Evolutionary conservation across 1,139 yeast species (phyloP).

Genomic region (Blastobotrys elegans): DNA sequence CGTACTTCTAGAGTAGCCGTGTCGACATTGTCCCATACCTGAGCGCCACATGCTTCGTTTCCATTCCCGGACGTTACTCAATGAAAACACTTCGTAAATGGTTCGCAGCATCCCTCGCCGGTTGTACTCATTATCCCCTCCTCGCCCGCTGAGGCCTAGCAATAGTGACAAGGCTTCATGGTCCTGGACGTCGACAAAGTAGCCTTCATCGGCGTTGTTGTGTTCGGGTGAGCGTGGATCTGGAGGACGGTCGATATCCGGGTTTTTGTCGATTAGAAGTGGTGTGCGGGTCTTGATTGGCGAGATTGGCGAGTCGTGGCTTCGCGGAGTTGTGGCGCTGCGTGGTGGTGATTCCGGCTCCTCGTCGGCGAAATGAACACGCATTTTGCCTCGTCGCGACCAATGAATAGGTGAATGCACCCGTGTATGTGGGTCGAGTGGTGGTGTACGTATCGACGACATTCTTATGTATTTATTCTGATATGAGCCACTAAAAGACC

Average conservation of each 20-base stretch:
- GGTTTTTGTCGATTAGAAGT: not conserved
- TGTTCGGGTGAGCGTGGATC: not conserved
- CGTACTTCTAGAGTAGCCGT: no score
- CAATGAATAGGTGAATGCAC: not conserved
- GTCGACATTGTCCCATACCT: no score
- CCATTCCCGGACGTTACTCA: not conserved
- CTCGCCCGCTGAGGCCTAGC: not conserved
- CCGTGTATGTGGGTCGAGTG: not conserved
- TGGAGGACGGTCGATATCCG: slow-evolving; percentile 1
- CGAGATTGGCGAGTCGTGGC: not conserved
- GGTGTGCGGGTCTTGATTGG: slow-evolving; percentile 1
- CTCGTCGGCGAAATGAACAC: not conserved
- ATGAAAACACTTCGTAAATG: not conserved
- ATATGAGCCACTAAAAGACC: no score
- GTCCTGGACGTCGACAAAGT: not conserved
- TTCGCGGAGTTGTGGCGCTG: not conserved
- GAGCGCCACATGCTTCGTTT: not conserved
- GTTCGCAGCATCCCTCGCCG: not conserved
- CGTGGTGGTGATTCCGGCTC: not conserved
- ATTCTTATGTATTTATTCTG: not conserved
- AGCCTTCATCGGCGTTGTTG: not conserved
- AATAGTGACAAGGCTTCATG: not conserved
- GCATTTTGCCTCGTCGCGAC: not conserved
- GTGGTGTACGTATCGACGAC: slow-evolving; percentile 4
- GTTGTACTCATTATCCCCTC: not conserved